Conservation (phyloP, 208 protist genomes). For the Endotrypanum monterogeii region DNA sequence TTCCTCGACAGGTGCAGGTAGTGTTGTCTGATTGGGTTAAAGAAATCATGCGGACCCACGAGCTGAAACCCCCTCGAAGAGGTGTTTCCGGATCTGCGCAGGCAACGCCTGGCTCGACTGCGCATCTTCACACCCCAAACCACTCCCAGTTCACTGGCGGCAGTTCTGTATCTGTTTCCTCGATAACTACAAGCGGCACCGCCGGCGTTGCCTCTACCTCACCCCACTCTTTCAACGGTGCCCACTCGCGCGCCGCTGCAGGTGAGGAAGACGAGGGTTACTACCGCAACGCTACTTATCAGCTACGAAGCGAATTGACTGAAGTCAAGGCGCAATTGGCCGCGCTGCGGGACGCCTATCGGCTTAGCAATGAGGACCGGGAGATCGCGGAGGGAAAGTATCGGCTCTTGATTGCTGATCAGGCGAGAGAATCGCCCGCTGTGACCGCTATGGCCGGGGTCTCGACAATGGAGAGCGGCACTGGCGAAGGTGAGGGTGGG, state of each 20-base stretch:
- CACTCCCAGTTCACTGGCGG: not conserved
- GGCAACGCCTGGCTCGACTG: not conserved
- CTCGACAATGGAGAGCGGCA: not conserved
- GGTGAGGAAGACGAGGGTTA: conserved; percentile 36
- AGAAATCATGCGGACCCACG: conserved; percentile 39
- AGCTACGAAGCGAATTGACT: conserved; percentile 58
- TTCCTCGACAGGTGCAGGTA: conserved; percentile 56
- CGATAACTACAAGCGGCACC: not conserved
- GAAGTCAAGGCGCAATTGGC: conserved; percentile 30
- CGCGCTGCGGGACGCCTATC: conserved; percentile 45
- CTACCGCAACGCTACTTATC: conserved; percentile 37
- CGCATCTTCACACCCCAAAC: not conserved
- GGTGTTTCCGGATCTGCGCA: not conserved
- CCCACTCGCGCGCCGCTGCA: not conserved
- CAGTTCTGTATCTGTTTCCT: not conserved
- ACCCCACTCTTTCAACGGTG: not conserved
- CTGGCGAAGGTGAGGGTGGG: not conserved
- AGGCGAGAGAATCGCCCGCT: conserved; percentile 13
- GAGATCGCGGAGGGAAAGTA: conserved; percentile 53
- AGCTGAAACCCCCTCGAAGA: conserved; percentile 40
- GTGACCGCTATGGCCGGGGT: not conserved
- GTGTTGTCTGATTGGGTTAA: conserved; percentile 61
- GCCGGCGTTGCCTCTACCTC: not conserved
- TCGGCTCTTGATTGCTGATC: conserved; percentile 44
- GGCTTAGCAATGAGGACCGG: conserved; percentile 36